Evolutionary conservation across 495 filamentous ascomycete genomes (phyloP), one percentile per base, ranked within the genome.

Genomic region (Rhizodiscina lignyota): DNA sequence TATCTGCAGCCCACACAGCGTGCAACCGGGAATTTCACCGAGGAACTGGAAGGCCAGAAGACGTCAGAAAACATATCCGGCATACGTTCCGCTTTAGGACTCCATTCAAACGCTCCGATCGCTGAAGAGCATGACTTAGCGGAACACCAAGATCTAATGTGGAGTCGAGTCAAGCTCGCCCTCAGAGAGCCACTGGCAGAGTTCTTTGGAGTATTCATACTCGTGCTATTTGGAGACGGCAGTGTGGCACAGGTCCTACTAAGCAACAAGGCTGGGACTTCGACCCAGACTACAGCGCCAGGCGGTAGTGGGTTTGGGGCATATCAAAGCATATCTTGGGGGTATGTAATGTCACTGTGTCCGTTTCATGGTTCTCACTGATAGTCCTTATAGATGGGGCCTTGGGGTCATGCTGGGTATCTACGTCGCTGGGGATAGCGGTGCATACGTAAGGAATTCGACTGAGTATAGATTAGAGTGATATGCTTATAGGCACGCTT

Each of bases 341-440:
- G 56, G 17, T 59, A 64, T 62, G 69, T 73, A n/a, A 15, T 18
- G 35, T 12, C 8, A n/a, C 11, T n/a, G n/a, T n/a, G n/a, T n/a
- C n/a, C n/a, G n/a, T n/a, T n/a, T n/a, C n/a, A n/a, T n/a, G n/a
- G n/a, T n/a, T n/a, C n/a, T n/a, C n/a, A n/a, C n/a, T n/a, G n/a
- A n/a, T n/a, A n/a, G n/a, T n/a, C n/a, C n/a, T n/a, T 10, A 5
- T 34, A 60, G 59, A 32, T 47, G 54, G 58, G 59, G 62, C 8
- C 37, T 67, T 22, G 74, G 68, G 2, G 68, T 77, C 18, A 75
- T 78, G 72, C 57, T 80, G 1, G 74, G 71, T n/a, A 62, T 77
- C 22, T 78, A 78, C 42, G 61, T 63, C 6, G 67, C 64, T 32
- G 68, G 68, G 21, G 55, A 65, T 37, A 67, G 62, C 17, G 74